Percentiles rank a stretch among this genome's conserved stretches.
Conservation (phyloP, 768 basidiomycete species). For the Tylopilus plumbeoviolaceoides region DNA sequence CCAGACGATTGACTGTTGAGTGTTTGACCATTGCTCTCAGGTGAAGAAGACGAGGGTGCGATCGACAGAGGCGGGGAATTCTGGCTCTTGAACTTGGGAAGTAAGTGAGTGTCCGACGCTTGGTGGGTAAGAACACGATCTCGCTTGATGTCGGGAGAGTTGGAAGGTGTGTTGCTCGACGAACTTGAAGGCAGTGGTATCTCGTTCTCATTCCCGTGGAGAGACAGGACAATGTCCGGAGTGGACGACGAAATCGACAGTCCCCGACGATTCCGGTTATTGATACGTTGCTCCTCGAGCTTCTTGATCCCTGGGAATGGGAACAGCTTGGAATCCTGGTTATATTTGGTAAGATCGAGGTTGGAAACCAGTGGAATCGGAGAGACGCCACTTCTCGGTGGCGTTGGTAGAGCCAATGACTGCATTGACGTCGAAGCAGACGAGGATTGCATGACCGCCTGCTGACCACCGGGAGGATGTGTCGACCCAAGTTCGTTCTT, state of each 20-base stretch:
- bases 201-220: slow-evolving; percentile 43
- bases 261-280: slow-evolving; percentile 51
- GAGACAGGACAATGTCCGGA: slow-evolving; percentile 44
- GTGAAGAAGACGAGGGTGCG: slow-evolving; percentile 44
- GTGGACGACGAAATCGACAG: slow-evolving; percentile 46
- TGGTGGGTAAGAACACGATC: slow-evolving; percentile 67
- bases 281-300: slow-evolving; percentile 64
- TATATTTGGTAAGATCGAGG: slow-evolving; percentile 69
- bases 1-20: slow-evolving; percentile 30
- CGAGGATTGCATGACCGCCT: slow-evolving; percentile 54
- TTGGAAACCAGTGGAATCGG: slow-evolving; percentile 76
- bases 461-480: slow-evolving; percentile 46
- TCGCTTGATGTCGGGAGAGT: slow-evolving; percentile 47
- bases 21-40: slow-evolving; percentile 39
- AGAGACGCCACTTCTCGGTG: slow-evolving; percentile 57
- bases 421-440: slow-evolving; percentile 63
- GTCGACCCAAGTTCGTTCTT: slow-evolving; percentile 38
- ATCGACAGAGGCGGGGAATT: slow-evolving; percentile 40
- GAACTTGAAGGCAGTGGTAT: slow-evolving; percentile 43
- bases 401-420: slow-evolving; percentile 54
- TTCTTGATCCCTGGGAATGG: slow-evolving; percentile 87
- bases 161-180: slow-evolving; percentile 46
- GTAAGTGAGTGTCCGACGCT: slow-evolving; percentile 62
- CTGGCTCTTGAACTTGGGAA: slow-evolving; percentile 46
- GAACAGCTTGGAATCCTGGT: slow-evolving; percentile 67